Evolutionary conservation across 805 yeast genomes (phyloP).

Genomic region (Suhomyces sp.): DNA sequence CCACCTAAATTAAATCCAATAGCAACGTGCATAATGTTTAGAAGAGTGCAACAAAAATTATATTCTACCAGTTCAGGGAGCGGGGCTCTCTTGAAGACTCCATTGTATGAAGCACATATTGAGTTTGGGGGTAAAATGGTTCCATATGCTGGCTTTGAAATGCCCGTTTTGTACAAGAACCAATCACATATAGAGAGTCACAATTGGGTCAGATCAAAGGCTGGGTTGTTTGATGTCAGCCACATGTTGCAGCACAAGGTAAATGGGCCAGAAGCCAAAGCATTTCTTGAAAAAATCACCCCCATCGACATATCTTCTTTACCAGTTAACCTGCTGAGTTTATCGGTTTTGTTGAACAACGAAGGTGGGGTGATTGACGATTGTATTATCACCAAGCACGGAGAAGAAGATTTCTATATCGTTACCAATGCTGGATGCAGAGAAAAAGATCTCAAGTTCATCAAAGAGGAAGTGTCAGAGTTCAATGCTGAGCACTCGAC

Average conservation of each 20-base stretch:
- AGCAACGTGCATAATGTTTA: conserved; percentile 1
- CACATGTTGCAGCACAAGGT: conserved; percentile 94
- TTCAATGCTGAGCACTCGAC: conserved; percentile 39
- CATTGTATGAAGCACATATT: conserved; percentile 77
- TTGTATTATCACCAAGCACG: conserved; percentile 87
- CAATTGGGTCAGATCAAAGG: conserved; percentile 84
- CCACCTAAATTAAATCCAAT: background rate
- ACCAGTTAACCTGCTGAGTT: conserved; percentile 57
- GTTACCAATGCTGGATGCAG: conserved; percentile 97
- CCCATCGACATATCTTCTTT: conserved; percentile 76
- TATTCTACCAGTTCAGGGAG: conserved; percentile 21
- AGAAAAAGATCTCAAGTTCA: conserved; percentile 69
- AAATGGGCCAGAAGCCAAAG: conserved; percentile 62
- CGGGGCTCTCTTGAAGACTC: conserved; percentile 54
- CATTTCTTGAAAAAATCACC: conserved; percentile 74
- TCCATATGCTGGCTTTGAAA: conserved; percentile 92
- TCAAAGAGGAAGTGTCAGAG: conserved; percentile 47
- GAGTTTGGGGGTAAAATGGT: conserved; percentile 86
- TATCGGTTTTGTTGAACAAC: conserved; percentile 71
- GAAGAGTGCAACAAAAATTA: conserved; percentile 1
- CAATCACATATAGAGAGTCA: conserved; percentile 92
- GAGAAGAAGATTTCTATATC: conserved; percentile 68
- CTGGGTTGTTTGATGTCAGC: conserved; percentile 93
- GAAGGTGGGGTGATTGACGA: conserved; percentile 87
- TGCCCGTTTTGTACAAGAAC: conserved; percentile 88